Conservation (phyloP, 129 eudicot species). For the Calendula officinalis region DNA sequence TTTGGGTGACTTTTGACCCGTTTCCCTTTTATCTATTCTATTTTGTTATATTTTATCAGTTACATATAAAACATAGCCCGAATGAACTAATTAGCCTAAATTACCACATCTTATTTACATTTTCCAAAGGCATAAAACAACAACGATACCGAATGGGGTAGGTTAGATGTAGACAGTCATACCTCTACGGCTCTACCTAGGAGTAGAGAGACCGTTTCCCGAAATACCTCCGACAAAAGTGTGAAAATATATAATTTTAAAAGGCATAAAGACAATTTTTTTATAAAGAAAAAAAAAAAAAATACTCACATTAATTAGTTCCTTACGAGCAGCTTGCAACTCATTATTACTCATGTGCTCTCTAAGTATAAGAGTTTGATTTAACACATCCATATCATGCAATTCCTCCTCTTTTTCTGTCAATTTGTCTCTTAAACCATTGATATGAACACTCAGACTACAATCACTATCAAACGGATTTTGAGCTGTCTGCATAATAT, state of each 20-base stretch:
- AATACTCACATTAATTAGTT: conserved; percentile 49
- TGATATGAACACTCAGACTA: conserved; percentile 31
- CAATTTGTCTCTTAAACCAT: conserved; percentile 40
- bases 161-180: too few species aligned
- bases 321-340: conserved; percentile 69
- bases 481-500: conserved; percentile 44
- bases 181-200: too few species aligned
- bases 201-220: too few species aligned
- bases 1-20: background rate
- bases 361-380: conserved; percentile 56
- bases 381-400: conserved; percentile 51
- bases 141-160: too few species aligned
- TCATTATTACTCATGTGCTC: conserved; percentile 63
- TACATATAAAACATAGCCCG: too few species aligned
- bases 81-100: too few species aligned
- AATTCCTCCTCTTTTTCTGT: conserved; percentile 55
- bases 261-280: background rate
- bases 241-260: background rate
- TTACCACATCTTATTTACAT: too few species aligned
- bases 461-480: conserved; percentile 39
- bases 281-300: background rate
- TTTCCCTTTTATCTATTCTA: background rate
- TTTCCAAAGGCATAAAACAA: too few species aligned
- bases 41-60: background rate
- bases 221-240: too few species aligned